Conservation (phyloP, 1,284 basidiomycete genomes). For the Vanrija pseudolonga region DNA sequence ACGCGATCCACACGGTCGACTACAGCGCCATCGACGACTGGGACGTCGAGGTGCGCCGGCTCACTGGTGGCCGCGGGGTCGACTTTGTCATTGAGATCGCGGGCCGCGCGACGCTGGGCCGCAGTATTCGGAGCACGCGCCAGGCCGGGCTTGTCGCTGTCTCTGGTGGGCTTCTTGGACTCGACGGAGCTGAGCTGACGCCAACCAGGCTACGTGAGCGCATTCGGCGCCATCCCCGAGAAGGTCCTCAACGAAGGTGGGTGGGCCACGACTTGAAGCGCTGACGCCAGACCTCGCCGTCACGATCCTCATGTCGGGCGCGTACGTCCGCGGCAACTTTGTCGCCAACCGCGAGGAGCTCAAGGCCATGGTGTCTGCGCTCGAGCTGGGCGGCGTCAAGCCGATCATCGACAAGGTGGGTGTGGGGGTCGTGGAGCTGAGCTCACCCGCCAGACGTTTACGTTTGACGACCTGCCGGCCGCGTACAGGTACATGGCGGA, state of each 20-base stretch:
- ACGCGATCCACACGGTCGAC: constrained; percentile 35
- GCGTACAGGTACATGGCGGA: constrained; percentile 48
- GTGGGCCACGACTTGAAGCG: background rate
- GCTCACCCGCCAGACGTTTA: constrained; percentile 28
- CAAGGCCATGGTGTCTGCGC: constrained; percentile 43
- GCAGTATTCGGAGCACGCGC: constrained; percentile 30
- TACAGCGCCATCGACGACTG: constrained; percentile 43
- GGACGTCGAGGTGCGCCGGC: constrained; percentile 43
- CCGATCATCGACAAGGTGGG: constrained; percentile 50
- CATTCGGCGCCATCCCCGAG: constrained; percentile 26
- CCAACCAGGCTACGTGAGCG: constrained; percentile 24
- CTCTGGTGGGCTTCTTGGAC: constrained; percentile 26
- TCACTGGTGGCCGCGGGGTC: constrained; percentile 38
- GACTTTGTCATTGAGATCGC: constrained; percentile 45
- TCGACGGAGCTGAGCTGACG: background rate
- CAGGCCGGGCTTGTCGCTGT: constrained; percentile 35
- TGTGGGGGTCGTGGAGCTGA: background rate
- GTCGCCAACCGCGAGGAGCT: constrained; percentile 50
- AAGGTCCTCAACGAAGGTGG: constrained; percentile 30
- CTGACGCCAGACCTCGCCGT: constrained; percentile 28
- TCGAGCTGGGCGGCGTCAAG: constrained; percentile 44
- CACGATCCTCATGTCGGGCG: constrained; percentile 28
- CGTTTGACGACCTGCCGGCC: constrained; percentile 45
- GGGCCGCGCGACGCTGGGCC: constrained; percentile 34
- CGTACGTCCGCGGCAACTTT: constrained; percentile 47